Base-by-base conservation (phyloP, 768 basidiomycete species). In the Boletellus ananas region DNA sequence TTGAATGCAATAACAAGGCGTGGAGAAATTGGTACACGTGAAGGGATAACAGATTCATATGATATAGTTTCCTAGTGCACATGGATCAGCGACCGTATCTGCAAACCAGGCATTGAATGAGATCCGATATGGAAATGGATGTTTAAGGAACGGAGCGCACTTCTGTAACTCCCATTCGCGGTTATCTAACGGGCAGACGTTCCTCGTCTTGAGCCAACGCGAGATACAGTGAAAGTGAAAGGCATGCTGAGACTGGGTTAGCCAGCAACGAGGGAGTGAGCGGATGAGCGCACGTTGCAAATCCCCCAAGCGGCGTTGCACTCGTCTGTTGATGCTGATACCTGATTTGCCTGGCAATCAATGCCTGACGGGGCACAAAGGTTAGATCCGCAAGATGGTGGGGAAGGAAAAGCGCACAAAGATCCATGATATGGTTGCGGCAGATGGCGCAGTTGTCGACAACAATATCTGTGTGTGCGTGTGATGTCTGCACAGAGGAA, bases 171-270 rank as follows among this genome's bases (percentile, higher is more conserved):
- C 93, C 93, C 93, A 96, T 67, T 96, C 93, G 62, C 94, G 81
- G 70, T 96, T 96, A 70, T 95, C 94, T 52, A 95, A 70, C 4
- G 93, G 93, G 68, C 93, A 95, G 27, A 94, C 93, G 61, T 95
- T 94, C 57, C 93, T 79, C 18, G 96, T 98, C 79, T 98, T 99
- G 55, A 99, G 78, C 96, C 96, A 99, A 39, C 96, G 84, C 9
- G 94, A 95, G 68, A 99, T 99, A 71, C 95, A 99, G 69, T 98
- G 95, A 74, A 98, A 99, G 74, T 99, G 95, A 79, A 99, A 99
- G 4, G 95, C 95, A 67, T 99, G 95, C 94, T 94, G 57, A 27
- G 21, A 13, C 11, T 16, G 20, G 23, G 34, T 63, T 23, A 58
- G 31, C 49, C 27, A 12, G 21, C 11, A 7, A 43, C 2, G 10